These are phyloP conservation scores for Echria macrotheca DNA, from an alignment of 495 filamentous ascomycete species.

Conservation along the genomic window DNA sequence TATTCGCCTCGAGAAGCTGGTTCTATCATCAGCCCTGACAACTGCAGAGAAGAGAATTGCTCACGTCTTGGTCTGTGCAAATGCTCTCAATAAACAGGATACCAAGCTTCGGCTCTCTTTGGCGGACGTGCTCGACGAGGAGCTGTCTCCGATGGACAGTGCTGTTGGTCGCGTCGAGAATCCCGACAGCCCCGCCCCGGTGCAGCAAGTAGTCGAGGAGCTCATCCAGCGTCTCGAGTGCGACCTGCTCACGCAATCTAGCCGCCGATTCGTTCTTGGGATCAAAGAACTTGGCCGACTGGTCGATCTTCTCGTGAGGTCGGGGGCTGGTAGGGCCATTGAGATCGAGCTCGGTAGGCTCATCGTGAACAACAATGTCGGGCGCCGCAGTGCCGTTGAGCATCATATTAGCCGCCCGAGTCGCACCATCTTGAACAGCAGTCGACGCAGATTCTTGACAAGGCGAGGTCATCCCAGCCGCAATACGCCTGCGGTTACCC, in stretches of 20 bases:
- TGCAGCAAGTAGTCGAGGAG: slow-evolving; percentile 80
- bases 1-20: slow-evolving; percentile 83
- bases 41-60: slow-evolving; percentile 13
- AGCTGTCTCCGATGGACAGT: slow-evolving; percentile 78
- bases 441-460: slow-evolving; percentile 22
- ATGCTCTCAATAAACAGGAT: slow-evolving; percentile 92
- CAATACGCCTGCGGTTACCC: slow-evolving; percentile 79
- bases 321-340: slow-evolving; percentile 12
- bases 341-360: slow-evolving; percentile 32
- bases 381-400: slow-evolving; percentile 35
- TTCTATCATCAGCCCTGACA: slow-evolving; percentile 3
- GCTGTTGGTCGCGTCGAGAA: slow-evolving; percentile 95
- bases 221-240: slow-evolving; percentile 87
- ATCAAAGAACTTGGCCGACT: slow-evolving; percentile 92
- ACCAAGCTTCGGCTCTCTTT: slow-evolving; percentile 77
- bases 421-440: slow-evolving; percentile 27
- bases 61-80: slow-evolving; percentile 68
- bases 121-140: slow-evolving; percentile 75
- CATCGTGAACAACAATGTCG: slow-evolving; percentile 29
- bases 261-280: slow-evolving; percentile 79
- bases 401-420: slow-evolving; percentile 44
- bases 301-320: slow-evolving; percentile 59
- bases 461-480: slow-evolving; percentile 49
- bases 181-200: slow-evolving; percentile 86
- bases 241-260: slow-evolving; percentile 81